Conservation (phyloP, 352 stramenopile species). For the Phytophthora sojae region DNA sequence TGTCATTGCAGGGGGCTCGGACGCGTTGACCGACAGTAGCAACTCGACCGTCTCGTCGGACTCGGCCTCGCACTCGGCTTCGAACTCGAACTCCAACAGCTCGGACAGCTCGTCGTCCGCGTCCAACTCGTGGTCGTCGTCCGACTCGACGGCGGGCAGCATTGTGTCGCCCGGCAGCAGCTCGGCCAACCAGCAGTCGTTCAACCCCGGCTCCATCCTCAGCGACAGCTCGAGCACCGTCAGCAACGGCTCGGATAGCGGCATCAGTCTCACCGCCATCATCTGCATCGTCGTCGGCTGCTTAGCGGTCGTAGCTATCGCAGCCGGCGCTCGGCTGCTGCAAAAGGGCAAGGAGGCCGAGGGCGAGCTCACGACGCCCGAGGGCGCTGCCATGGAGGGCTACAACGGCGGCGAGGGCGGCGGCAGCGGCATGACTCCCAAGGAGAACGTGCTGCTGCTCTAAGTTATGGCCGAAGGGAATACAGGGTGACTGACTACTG, state of each 20-base stretch:
- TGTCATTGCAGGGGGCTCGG: slow-evolving; percentile 38
- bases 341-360: slow-evolving; percentile 70
- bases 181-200: slow-evolving; percentile 47
- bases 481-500: slow-evolving; percentile 22
- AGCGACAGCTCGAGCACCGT: slow-evolving; percentile 29
- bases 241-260: neutral
- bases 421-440: slow-evolving; percentile 76
- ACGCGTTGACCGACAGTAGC: slow-evolving; percentile 19
- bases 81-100: neutral
- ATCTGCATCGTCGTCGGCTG: slow-evolving; percentile 75
- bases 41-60: slow-evolving; percentile 11
- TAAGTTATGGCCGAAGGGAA: slow-evolving; percentile 64
- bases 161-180: slow-evolving; percentile 32
- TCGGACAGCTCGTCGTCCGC: slow-evolving; percentile 14
- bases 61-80: slow-evolving; percentile 2
- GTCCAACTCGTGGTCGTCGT: slow-evolving; percentile 23
- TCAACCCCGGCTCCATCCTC: slow-evolving; percentile 45
- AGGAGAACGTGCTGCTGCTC: slow-evolving; percentile 84
- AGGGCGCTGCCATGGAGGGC: slow-evolving; percentile 27
- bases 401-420: slow-evolving; percentile 55
- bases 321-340: slow-evolving; percentile 71
- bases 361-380: slow-evolving; percentile 47
- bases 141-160: slow-evolving; percentile 25
- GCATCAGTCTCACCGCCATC: slow-evolving; percentile 48
- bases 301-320: slow-evolving; percentile 75